Base-by-base conservation (phyloP, 2,329 filamentous ascomycete genomes). In the Periconia macrospinosa region DNA sequence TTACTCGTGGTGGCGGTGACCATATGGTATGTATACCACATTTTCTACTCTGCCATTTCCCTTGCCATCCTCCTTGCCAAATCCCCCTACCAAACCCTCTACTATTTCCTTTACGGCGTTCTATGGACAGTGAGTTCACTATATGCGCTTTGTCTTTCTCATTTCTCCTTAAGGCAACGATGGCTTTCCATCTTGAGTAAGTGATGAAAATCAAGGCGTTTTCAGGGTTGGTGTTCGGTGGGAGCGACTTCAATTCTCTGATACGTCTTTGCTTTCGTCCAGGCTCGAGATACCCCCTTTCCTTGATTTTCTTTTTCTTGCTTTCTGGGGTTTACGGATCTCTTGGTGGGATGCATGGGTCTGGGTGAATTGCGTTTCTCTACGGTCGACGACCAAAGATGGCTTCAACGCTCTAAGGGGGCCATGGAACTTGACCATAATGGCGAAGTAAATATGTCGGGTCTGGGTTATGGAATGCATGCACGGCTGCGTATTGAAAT, bases 171-270 rank as follows among this genome's bases (percentile, higher is more conserved):
- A 30, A 23, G 44, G 37, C 19, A 19, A 9, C 35, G 17, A 40
- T 35, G 23, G n/a, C 18, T 33, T 30, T 43, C 23, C 35, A 14
- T 50, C 45, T 54, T 52, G 48, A 47, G 44, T 20, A 43, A 19
- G 40, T 18, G 50, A 45, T 45, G 53, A 49, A 45, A 30, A 27
- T 18, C 42, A 30, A 50, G 54, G 54, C 49, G 52, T 55, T 49
- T 43, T 56, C 54, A 56, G 60, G 52, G 54, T 56, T 50, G 49
- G 54, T 53, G 60, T 59, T 60, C 57, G 61, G 61, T 63, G 61
- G 55, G 61, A 63, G 61, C 61, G 61, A 60, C 57, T 27, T 58
- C 47, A 50, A 46, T 41, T 49, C 30, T 53, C 52, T 48, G 53
- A 59, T 56, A 57, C 55, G 55, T 51, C 50, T 53, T 49, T 45